Conservation (phyloP, 805 yeast species). For the Jamesozyma lodderae region DNA sequence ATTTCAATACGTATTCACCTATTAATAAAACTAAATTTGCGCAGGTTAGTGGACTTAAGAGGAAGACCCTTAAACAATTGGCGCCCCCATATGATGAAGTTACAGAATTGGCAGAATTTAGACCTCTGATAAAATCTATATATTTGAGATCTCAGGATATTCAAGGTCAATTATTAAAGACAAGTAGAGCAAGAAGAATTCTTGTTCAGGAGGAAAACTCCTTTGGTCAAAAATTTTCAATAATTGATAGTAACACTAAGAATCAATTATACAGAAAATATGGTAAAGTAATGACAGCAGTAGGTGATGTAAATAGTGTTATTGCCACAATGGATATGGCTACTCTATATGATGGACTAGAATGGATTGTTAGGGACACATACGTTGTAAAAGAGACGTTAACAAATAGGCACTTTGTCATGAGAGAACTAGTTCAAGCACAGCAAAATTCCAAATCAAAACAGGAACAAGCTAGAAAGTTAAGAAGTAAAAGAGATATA, state of each 20-base stretch:
- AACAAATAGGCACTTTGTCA: conserved; percentile 83
- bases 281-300: conserved; percentile 54
- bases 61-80: conserved; percentile 86
- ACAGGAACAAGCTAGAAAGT: conserved; percentile 61
- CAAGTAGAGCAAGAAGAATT: conserved; percentile 36
- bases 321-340: conserved; percentile 67
- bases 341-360: conserved; percentile 66
- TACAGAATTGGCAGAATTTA: conserved; percentile 67
- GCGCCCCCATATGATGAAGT: conserved; percentile 88
- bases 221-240: conserved; percentile 33
- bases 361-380: conserved; percentile 58
- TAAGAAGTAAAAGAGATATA: conserved; percentile 62
- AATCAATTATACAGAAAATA: conserved; percentile 62
- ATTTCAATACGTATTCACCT: conserved; percentile 44
- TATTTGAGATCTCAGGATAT: conserved; percentile 49
- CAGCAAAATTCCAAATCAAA: conserved; percentile 63
- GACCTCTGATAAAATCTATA: conserved; percentile 77
- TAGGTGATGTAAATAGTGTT: conserved; percentile 69
- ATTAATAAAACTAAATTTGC: conserved; percentile 40
- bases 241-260: conserved; percentile 20
- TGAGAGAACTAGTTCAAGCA: conserved; percentile 80
- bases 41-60: conserved; percentile 75
- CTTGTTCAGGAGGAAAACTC: conserved; percentile 51
- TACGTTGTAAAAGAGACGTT: conserved; percentile 85
- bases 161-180: conserved; percentile 47